A percentile compares a stretch with the other conserved stretches of the same genome.
These are phyloP conservation scores for Spathaspora arborariae DNA, from an alignment of 805 yeast genomes.

Conservation along the genomic window DNA sequence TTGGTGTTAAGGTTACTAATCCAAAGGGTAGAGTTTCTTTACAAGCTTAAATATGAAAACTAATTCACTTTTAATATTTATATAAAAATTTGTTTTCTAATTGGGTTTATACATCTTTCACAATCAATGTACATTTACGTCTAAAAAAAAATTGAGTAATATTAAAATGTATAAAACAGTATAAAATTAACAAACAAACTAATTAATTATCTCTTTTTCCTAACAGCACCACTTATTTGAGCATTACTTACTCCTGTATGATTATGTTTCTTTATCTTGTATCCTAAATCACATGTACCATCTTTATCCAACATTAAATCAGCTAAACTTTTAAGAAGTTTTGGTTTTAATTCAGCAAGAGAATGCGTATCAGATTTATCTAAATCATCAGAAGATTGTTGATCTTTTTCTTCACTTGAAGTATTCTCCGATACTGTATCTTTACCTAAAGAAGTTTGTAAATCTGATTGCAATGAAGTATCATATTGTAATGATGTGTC, in stretches of 20 bases:
- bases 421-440: background rate
- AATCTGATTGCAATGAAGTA: background rate
- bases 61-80: background rate
- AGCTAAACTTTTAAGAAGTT: conserved; percentile 4
- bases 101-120: background rate
- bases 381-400: background rate
- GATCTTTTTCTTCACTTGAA: background rate
- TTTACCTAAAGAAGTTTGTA: background rate
- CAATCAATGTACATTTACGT: conserved; percentile 4
- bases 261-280: conserved; percentile 39
- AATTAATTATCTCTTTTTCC: conserved; percentile 17
- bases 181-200: background rate
- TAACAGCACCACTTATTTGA: conserved; percentile 23
- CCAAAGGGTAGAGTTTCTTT: conserved; percentile 97
- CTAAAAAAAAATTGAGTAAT: background rate
- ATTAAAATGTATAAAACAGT: background rate
- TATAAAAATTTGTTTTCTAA: background rate
- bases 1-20: conserved; percentile 98
- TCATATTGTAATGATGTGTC: background rate
- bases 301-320: conserved; percentile 19
- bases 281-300: conserved; percentile 40
- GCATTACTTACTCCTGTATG: conserved; percentile 36
- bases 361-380: conserved; percentile 6
- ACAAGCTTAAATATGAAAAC: conserved; percentile 69
- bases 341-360: conserved; percentile 5